Conservation (phyloP, 768 basidiomycete genomes). For the Amanita inopinata region DNA sequence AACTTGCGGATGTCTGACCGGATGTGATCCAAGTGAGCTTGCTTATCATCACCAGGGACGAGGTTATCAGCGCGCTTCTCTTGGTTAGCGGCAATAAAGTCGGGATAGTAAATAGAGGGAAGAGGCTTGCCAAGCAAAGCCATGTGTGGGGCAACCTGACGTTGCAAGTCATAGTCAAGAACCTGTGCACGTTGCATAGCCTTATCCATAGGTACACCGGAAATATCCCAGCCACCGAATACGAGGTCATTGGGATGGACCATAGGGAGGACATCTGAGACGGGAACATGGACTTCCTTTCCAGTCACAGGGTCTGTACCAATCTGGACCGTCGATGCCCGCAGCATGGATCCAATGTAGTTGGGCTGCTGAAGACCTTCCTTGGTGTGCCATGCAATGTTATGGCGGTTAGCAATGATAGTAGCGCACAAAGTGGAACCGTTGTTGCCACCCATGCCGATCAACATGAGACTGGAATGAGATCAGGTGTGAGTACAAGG, state of each 20-base stretch:
- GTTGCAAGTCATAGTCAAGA: slow-evolving; percentile 93
- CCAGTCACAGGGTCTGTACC: slow-evolving; percentile 72
- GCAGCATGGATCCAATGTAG: slow-evolving; percentile 94
- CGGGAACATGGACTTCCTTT: slow-evolving; percentile 87
- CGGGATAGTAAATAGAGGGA: slow-evolving; percentile 94
- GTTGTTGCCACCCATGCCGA: slow-evolving; percentile 97
- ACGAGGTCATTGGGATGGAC: slow-evolving; percentile 98
- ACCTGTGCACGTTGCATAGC: slow-evolving; percentile 93
- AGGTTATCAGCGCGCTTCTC: slow-evolving; percentile 93
- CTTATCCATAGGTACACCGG: slow-evolving; percentile 70
- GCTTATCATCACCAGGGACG: slow-evolving; percentile 79
- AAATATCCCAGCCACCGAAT: slow-evolving; percentile 98
- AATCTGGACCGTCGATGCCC: slow-evolving; percentile 90
- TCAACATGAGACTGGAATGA: slow-evolving; percentile 80
- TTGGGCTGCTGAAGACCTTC: slow-evolving; percentile 87
- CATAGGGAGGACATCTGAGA: slow-evolving; percentile 92
- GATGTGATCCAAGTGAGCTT: slow-evolving; percentile 83
- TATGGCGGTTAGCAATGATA: slow-evolving; percentile 91
- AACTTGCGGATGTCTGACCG: slow-evolving; percentile 91
- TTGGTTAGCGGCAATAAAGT: slow-evolving; percentile 98
- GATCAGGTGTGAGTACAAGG: slow-evolving; percentile 8
- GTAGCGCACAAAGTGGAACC: slow-evolving; percentile 91
- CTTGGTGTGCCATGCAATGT: slow-evolving; percentile 94
- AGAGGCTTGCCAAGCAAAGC: slow-evolving; percentile 70
- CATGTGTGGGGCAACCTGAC: slow-evolving; percentile 87